Percentiles rank a stretch among this genome's conserved stretches.
Conservation (phyloP, 129 eudicot genomes). For the Helianthus annuus region DNA sequence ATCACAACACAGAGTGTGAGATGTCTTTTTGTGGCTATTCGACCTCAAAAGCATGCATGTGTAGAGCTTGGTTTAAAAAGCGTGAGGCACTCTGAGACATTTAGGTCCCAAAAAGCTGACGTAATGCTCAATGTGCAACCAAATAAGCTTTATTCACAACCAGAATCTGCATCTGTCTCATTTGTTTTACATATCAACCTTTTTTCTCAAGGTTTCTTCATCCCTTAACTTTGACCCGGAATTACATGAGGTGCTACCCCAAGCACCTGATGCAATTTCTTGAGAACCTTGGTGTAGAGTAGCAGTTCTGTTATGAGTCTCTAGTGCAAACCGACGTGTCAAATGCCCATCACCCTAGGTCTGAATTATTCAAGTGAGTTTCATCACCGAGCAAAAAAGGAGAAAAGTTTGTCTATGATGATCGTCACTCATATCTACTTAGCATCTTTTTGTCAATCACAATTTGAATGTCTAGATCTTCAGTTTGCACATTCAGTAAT, state of each 20-base stretch:
- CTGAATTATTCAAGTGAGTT: background rate
- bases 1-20: conserved; percentile 6
- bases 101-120: too few species aligned
- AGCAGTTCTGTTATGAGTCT: background rate
- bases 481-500: background rate
- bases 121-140: too few species aligned
- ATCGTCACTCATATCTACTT: background rate
- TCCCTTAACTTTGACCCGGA: too few species aligned
- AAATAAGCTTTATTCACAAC: too few species aligned
- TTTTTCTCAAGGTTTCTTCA: too few species aligned
- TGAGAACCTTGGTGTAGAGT: background rate
- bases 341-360: background rate
- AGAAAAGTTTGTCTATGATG: background rate
- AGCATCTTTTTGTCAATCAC: background rate
- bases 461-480: background rate
- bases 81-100: too few species aligned
- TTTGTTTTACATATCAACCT: too few species aligned
- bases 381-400: background rate
- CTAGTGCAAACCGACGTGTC: background rate
- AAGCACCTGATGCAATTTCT: too few species aligned
- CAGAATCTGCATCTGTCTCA: too few species aligned
- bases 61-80: background rate
- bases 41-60: background rate
- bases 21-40: conserved; percentile 7
- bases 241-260: too few species aligned